Base-by-base conservation (phyloP, 23 red algal genomes). In the Gracilaria domingensis region DNA sequence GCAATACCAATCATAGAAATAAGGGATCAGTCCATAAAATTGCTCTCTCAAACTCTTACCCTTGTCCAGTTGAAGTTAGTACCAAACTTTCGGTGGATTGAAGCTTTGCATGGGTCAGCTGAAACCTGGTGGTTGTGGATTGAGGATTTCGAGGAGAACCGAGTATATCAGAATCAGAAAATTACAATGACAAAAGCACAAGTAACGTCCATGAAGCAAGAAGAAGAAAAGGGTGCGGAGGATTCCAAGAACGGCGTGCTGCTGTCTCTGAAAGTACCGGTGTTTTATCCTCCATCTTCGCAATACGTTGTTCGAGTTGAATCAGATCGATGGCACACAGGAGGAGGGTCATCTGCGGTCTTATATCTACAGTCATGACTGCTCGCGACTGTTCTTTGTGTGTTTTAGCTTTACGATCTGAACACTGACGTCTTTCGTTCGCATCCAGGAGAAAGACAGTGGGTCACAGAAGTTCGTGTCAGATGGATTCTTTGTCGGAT, bases 121-220 rank as follows among this genome's bases (percentile, higher is more conserved):
- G 75, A 98, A n/a, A 60, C 79, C n/a, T 98, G 89, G 90, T 98
- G 93, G 97, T 50, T 99, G 28, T 96, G 90, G 94, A 48, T 99
- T 56, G 91, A 99, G 87, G 94, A 95, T 65, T 72, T 59, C 44
- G 90, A 96, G 64, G 84, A 87, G 53, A 89, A 96, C 51, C 57
- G 81, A 34, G 90, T 99, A 23, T 90, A 93, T 76, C 84, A 95
- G 62, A 88, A 85, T 58, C 84, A 96, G 59, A 88, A 70, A 77
- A 73, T 99, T 25, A 34, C 81, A 14, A 59, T 96, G 54, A 81
- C 80, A 37, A 93, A 92, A 51, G 9, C 37, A 20, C 91, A 90
- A 73, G 97, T 85, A n/a, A 36, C n/a, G 44, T 45, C 23, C 30
- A 56, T 86, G 28, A 75, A 82, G 12, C 20, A 76, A 16, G 14